These are phyloP conservation scores for Naganishia sp. DNA, from an alignment of 1,284 basidiomycete genomes.

Conservation along the genomic window DNA sequence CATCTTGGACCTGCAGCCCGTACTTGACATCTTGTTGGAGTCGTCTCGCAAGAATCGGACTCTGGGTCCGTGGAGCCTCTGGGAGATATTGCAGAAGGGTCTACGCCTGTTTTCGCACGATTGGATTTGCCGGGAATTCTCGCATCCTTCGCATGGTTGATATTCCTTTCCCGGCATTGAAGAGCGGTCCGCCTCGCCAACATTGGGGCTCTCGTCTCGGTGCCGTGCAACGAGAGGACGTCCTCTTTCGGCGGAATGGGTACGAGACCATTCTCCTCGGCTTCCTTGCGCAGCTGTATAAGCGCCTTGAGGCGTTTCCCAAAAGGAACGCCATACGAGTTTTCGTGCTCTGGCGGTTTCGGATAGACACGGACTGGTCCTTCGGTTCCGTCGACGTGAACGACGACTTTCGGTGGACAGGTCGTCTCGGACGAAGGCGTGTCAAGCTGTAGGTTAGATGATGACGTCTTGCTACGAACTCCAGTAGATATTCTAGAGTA, in stretches of 20 bases:
- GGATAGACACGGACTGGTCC: conserved; percentile 4
- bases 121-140: neutral
- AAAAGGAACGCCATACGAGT: conserved; percentile 21
- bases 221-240: neutral
- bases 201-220: neutral
- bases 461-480: neutral
- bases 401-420: neutral
- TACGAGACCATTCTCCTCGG: conserved; percentile 9
- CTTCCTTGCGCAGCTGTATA: conserved; percentile 13
- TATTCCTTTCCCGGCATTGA: neutral
- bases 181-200: conserved; percentile 8
- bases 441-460: neutral
- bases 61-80: too few relatives aligned
- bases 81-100: too few relatives aligned
- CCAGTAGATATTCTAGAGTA: neutral
- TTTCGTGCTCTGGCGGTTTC: neutral
- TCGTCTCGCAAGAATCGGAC: neutral
- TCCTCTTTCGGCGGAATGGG: neutral
- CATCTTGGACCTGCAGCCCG: too few relatives aligned
- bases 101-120: too few relatives aligned
- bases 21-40: neutral
- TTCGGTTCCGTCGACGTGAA: conserved; percentile 3
- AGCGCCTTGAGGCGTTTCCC: conserved; percentile 20
- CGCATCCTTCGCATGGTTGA: neutral
- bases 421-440: neutral